These are phyloP conservation scores for Pisolithus orientalis DNA, from an alignment of 768 basidiomycete species.

Conservation along the genomic window DNA sequence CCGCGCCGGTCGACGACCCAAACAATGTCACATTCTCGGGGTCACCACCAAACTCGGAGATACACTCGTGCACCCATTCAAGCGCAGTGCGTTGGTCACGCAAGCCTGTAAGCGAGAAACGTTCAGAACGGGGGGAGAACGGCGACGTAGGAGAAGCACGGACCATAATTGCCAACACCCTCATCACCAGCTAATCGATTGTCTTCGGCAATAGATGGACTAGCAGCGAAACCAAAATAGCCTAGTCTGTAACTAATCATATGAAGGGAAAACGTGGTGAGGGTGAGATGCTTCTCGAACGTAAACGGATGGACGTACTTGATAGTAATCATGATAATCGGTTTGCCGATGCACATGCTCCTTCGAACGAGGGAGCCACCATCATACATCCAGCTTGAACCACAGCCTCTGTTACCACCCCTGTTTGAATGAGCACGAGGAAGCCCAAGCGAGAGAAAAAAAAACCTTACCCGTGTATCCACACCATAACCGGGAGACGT, in stretches of 20 bases:
- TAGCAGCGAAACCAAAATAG: slow-evolving; percentile 70
- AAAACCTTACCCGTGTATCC: slow-evolving; percentile 72
- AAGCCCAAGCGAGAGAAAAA: slow-evolving; percentile 2
- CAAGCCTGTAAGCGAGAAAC: slow-evolving; percentile 34
- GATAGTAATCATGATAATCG: slow-evolving; percentile 65
- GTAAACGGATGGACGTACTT: slow-evolving; percentile 47
- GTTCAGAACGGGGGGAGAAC: slow-evolving; percentile 1
- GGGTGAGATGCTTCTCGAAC: slow-evolving; percentile 5
- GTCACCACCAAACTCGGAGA: slow-evolving; percentile 63
- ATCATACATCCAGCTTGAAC: slow-evolving; percentile 74
- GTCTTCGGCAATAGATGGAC: slow-evolving; percentile 58
- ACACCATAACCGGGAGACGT: slow-evolving; percentile 70
- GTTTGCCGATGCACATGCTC: slow-evolving; percentile 55
- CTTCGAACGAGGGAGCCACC: slow-evolving; percentile 66
- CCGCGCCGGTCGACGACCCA: slow-evolving; percentile 37
- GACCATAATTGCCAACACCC: slow-evolving; percentile 76
- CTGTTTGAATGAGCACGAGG: slow-evolving; percentile 32
- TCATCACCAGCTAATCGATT: slow-evolving; percentile 58
- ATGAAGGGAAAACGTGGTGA: slow-evolving; percentile 1
- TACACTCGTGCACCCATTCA: slow-evolving; percentile 57
- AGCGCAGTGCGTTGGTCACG: slow-evolving; percentile 60
- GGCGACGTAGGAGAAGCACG: slow-evolving; percentile 14
- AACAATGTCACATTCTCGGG: slow-evolving; percentile 40
- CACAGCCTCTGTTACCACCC: slow-evolving; percentile 66
- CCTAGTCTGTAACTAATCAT: slow-evolving; percentile 64